phyloP scores from a whole-genome alignment of 306 rosid species.

The Corylus heterophylla region DNA sequence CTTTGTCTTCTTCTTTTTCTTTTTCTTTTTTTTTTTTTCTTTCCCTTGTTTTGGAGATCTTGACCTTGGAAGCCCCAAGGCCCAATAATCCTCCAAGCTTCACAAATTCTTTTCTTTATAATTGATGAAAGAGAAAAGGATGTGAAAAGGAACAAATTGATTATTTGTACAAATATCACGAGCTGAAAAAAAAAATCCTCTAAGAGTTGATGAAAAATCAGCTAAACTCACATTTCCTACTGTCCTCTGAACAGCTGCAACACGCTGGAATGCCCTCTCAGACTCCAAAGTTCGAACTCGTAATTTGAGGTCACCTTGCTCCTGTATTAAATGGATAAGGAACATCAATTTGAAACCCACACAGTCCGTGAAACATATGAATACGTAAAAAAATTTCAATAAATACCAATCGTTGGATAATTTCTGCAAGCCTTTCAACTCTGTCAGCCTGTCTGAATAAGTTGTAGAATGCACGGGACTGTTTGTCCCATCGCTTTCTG shows the following conservation, averaged over 20 bases:
- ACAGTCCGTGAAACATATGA: conserved; percentile 25
- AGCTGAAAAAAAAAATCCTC: background rate
- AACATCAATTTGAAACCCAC: conserved; percentile 18
- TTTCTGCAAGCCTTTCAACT: conserved; percentile 86
- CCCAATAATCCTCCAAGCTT: background rate
- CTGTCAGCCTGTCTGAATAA: conserved; percentile 98
- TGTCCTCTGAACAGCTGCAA: conserved; percentile 87
- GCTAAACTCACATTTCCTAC: conserved; percentile 80
- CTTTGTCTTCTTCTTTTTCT: background rate
- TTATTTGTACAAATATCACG: background rate
- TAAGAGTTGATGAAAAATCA: conserved; percentile 13
- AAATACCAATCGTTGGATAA: conserved; percentile 76
- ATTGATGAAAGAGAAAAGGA: background rate
- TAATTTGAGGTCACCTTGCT: conserved; percentile 98
- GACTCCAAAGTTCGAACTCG: conserved; percentile 97
- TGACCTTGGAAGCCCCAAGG: background rate
- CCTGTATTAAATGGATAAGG: conserved; percentile 46
- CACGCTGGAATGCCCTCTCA: conserved; percentile 97
- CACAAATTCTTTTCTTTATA: background rate
- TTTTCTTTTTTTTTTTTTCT: background rate
- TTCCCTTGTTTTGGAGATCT: background rate
- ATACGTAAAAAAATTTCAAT: conserved; percentile 13
- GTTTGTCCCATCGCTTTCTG: conserved; percentile 89
- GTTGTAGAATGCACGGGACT: conserved; percentile 85
- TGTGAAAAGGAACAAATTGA: background rate